Base-by-base conservation (phyloP, 164 flowering plant species). In the Magnolia kwangsiensis region DNA sequence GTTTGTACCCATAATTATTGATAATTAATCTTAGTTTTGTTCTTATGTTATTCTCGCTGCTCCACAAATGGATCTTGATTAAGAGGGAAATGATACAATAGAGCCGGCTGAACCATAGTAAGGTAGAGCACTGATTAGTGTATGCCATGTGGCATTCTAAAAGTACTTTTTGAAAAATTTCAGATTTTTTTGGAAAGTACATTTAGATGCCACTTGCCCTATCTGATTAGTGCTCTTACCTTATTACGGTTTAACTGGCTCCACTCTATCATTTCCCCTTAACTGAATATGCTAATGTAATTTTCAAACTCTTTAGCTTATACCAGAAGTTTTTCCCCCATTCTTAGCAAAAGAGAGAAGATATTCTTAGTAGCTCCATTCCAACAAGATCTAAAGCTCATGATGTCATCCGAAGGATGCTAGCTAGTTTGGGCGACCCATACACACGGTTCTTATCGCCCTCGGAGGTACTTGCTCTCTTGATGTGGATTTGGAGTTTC, bases 381-480 rank as follows among this genome's bases (percentile, higher is more conserved):
- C 88, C 83, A 71, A 85, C 90, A 7, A 89, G 97, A 82, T 87
- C 93, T 50, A 93, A 90, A 83, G 99, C 98, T 77, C 97, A 95
- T 84, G 90, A 87, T 65, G 79, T 91, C 50, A 92, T 95, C 29
- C 82, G 77, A 64, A 80, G 86, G 76, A 93, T 95, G 99, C 74
- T 95, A 63, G 89, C 89, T 19, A 89, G 95, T 80, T 79, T 93
- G 79, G 97, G 96, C 59, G 98, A 95, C 69, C 96, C 93, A 72
- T 95, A 93, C 67, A 93, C 98, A 5, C 94, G 98, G 3, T 95
- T 91, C 85, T 88, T 95, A 79, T 79, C 98, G 51, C 98, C 97
- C 7, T 80, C 84, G 0, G 92, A 95, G 91, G 98, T 95, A 84
- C 78, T 71, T 50, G 24, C 69, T 66, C 61, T 59, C 65, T 67